Evolutionary conservation across 495 filamentous ascomycete species (phyloP), one percentile per base, ranked within the genome.

Genomic region (Choiromyces venosus): DNA sequence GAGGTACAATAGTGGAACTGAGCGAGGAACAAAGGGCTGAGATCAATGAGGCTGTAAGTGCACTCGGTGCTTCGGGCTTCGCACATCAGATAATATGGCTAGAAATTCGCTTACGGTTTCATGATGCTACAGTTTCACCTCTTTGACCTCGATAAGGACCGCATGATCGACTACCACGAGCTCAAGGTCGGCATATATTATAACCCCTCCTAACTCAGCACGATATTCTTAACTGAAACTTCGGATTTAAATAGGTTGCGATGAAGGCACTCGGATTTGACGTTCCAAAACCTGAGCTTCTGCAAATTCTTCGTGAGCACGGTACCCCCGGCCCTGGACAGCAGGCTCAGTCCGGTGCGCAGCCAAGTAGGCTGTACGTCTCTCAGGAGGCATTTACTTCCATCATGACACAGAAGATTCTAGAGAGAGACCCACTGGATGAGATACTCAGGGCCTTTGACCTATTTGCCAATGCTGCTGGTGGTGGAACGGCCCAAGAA

Each of bases 141-240:
- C 82, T 98, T 98, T 86, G 94, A 98, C 83, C 91, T 97, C 73
- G 95, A 98, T 87, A 94, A 94, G 84, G 94, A 98, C 85, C 87
- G 89, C 69, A 87, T 91, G 79, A 93, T 98, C 76, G 94, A 97
- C 83, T 97, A 97, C 88, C 94, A 97, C 83, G 94, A 98, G 83
- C 92, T 98, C 82, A 94, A 95, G 85, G 96, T 97, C 85, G 1
- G 40, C 40, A 37, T 39, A 16, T 39, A 16, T 38, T 38, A 61
- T 25, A 37, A 19, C 29, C 44, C 65, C 25, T 44, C 25, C 64
- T 2, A 35, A 14, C 37, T 29, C 12, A 33, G 9, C 38, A 37
- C 33, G 67, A 18, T 9, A 33, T 40, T 29, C 16, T n/a, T 40
- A n/a, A 37, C 36, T 37, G 37, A 52, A 68, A 68, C 74, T 8